Evolutionary conservation across 129 eudicot genomes (phyloP), one percentile per base, ranked within the genome.

Genomic region (Rutidosis leptorrhynchoides): DNA sequence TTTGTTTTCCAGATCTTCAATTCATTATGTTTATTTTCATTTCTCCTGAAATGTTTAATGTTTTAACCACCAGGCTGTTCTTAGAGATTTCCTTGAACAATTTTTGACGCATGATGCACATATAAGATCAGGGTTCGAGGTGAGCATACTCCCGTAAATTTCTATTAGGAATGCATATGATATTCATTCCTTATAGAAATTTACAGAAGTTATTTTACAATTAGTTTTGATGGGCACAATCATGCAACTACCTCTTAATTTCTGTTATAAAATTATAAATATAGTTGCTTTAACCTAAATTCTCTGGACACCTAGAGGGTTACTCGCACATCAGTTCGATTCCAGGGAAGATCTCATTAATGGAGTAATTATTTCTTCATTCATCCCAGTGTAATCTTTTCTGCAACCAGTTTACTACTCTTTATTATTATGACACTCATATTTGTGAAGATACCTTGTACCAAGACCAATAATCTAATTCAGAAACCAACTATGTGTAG

Each of bases 281-380:
- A 29, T 87, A 93, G 98, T 94, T 84, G 99, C 99, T 72, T 90
- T 89, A 54, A 94, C 99, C 28, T 92, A 94, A 88, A 86, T 94
- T 71, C 86, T 89, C 23, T 94, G 99, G 99, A 86, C 91, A 71
- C 99, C 99, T 33, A 84, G 87, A 76, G 99, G 99, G 22, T 73
- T 94, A 54, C 82, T 94, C 49, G 91, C 89, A 43, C 96, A 94
- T 77, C 90, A 89, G 68, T 94, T 94, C 20, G 99, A 94, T 83
- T 94, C 99, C 19, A 86, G 77, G 80, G 96, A 94, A 64, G 99
- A 94, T 86, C 93, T 94, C 29, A 94, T 94, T 37, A 84, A 94
- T 77, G 99, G 96, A 21, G 85, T 94, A 25, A 45, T 94, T 69
- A 94, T 96, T 42, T 94, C 99, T 58, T 94, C 99, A 29, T 94